Conservation (phyloP, 164 flowering plant genomes). For the Kingdonia uniflora region DNA sequence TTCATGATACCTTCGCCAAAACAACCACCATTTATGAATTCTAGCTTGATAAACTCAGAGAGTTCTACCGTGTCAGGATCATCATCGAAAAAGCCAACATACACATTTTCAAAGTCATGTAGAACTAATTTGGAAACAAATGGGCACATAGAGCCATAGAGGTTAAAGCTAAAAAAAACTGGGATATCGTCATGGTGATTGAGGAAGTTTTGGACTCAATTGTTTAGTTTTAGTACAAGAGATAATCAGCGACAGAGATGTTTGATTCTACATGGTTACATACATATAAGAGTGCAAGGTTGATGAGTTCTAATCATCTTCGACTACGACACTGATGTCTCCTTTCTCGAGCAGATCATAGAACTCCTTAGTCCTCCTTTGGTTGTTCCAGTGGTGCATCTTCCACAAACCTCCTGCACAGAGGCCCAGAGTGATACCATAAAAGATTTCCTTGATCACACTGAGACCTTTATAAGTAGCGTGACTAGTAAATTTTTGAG, state of each 20-base stretch:
- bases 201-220: too few relatives aligned
- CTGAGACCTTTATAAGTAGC: neutral
- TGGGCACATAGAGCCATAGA: neutral
- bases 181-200: too few relatives aligned
- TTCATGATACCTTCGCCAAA: conserved; percentile 43
- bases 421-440: conserved; percentile 17
- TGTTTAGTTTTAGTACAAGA: neutral
- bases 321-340: conserved; percentile 30
- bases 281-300: neutral
- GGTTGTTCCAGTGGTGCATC: conserved; percentile 36
- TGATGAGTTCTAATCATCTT: conserved; percentile 20
- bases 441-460: conserved; percentile 2
- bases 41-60: conserved; percentile 18
- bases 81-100: neutral
- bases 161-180: neutral
- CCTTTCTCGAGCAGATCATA: conserved; percentile 40
- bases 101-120: neutral
- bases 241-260: neutral
- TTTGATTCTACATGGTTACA: neutral
- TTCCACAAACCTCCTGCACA: conserved; percentile 42
- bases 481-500: neutral
- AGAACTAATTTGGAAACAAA: neutral
- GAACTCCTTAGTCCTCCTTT: conserved; percentile 31
- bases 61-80: neutral
- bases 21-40: conserved; percentile 74